Evolutionary conservation across 164 flowering plant species (phyloP), one percentile per base, ranked within the genome.

Genomic region (Malania oleifera): DNA sequence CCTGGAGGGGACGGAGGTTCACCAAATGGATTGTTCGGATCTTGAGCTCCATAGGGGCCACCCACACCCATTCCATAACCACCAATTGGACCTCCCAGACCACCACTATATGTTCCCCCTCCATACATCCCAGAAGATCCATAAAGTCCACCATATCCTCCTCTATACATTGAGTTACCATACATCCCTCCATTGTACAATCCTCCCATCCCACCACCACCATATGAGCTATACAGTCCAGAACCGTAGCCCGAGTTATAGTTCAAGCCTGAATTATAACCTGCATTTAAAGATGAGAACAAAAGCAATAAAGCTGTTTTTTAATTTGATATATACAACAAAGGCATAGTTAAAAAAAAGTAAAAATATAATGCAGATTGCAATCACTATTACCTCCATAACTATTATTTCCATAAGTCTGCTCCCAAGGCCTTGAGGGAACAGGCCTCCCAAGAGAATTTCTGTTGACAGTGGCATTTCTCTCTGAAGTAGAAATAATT

Each of bases 361-460:
- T 4, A 9, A 31, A 31, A 4, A 31, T 9, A 31, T 31, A 31
- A 4, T 4, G 9, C 35, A 4, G 9, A 4, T 31, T 31, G 6
- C 35, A 31, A 4, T 31, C 35, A 6, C n/a, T 25, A 54, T 34
- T 53, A 77, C 88, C 90, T 73, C 95, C 92, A 54, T 73, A 74
- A 15, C 37, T 52, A 45, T 54, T 79, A 65, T 50, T 75, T 43
- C 86, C 85, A 59, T 76, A 72, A 29, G 70, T 83, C 62, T 79
- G 87, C 73, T 89, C 89, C 98, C 96, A 92, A 28, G 98, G 96
- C 73, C 96, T 84, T n/a, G 90, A 6, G 3, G 98, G 98, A 15
- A 87, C 69, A 54, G 95, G 87, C 75, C 98, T 78, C 9, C 78
- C 74, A 62, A 82, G 68, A 34, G 85, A 49, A 60, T 78, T 86